Base-by-base conservation (phyloP, 2,329 filamentous ascomycete genomes). In the Elsinoe fawcettii region DNA sequence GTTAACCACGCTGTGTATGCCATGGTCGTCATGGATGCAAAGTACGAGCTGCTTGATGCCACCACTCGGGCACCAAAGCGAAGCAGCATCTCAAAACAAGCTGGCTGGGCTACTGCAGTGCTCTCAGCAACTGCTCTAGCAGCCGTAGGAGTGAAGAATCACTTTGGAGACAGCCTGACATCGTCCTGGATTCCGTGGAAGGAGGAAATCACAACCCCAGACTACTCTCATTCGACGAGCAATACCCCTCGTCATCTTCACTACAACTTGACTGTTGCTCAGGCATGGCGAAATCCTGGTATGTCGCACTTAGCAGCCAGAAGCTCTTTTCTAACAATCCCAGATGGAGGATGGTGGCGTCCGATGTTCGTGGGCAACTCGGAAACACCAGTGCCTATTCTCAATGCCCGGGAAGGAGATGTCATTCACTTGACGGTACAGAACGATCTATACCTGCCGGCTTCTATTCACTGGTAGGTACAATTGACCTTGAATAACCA, bases 311-410 rank as follows among this genome's bases (percentile, higher is more conserved):
- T 32, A 12, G 30, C 12, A 32, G 6, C 5, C 30, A 12, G 6
- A 32, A 12, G 30, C 30, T 32, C 12, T 32, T 32, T 39, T 14
- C 36, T 39, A 14, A 39, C 6, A 14, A n/a, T 6, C 5, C 6
- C 58, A 61, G 61, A 62, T 37, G 61, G 59, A 30, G 60, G 56
- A 11, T 56, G 55, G 34, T 62, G 61, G 61, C 56, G 61, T 23
- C 61, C 61, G 11, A 27, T 60, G 27, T 62, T 59, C 46, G 60
- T 62, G 22, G 59, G 61, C 30, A 62, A 62, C 27, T 58, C 57
- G 11, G 61, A 61, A 44, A 56, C 59, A 1, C 61, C 61, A 16
- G 60, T 59, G 22, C 58, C 60, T 14, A 61, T 58, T 8, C 58
- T 62, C 56, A 58, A 55, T 43, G 61, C 56, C 20, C 36, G 46